Conservation (phyloP, 305 asterid genomes). For the Fraxinus albicans region DNA sequence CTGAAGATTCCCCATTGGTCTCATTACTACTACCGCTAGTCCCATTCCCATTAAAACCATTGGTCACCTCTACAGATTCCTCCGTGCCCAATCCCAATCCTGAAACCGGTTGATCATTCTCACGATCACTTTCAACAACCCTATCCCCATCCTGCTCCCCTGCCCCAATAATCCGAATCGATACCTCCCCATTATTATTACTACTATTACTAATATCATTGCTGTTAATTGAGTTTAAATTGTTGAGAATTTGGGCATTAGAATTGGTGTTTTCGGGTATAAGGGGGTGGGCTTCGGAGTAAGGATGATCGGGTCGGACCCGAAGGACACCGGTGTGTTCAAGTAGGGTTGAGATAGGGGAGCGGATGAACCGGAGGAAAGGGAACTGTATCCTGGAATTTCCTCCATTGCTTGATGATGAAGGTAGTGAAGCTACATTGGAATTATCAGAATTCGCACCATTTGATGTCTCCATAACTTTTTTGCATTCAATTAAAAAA, state of each 20-base stretch:
- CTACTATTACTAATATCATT: constrained; percentile 13
- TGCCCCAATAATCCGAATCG: constrained; percentile 61
- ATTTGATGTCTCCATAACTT: constrained; percentile 33
- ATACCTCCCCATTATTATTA: constrained; percentile 50
- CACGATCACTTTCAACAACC: constrained; percentile 24
- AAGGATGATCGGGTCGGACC: constrained; percentile 44
- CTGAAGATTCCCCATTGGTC: constrained; percentile 40
- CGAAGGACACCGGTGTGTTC: constrained; percentile 70
- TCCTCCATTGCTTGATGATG: constrained; percentile 33
- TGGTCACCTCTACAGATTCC: constrained; percentile 32
- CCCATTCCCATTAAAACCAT: constrained; percentile 36
- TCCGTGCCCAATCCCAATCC: constrained; percentile 41
- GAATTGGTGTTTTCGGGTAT: constrained; percentile 25
- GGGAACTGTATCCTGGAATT: constrained; percentile 39
- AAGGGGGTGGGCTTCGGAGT: constrained; percentile 45
- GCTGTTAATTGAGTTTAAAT: constrained; percentile 22
- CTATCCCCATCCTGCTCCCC: constrained; percentile 44
- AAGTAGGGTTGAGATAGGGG: constrained; percentile 63
- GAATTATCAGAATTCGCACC: constrained; percentile 25
- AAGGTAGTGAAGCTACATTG: constrained; percentile 27
- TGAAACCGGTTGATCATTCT: constrained; percentile 5
- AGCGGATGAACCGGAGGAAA: constrained; percentile 55
- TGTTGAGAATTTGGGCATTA: constrained; percentile 29
- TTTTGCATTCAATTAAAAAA: not conserved
- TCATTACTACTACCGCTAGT: constrained; percentile 30